Conservation (phyloP, 148 eudicot genomes). For the Dianthus caryophyllus region DNA sequence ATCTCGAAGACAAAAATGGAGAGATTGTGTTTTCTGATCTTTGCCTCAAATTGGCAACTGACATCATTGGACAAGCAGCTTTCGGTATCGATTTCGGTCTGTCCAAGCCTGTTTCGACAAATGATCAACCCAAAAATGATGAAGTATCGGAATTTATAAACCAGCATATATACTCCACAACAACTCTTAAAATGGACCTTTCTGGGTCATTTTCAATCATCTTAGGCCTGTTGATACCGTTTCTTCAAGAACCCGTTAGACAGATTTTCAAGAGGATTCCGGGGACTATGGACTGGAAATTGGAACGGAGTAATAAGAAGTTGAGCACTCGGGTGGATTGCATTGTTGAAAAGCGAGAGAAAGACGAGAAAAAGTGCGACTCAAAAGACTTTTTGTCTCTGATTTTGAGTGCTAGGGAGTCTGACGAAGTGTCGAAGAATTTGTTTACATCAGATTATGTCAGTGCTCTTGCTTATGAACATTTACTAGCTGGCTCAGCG, state of each 20-base stretch:
- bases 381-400: conserved; percentile 81
- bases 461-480: conserved; percentile 82
- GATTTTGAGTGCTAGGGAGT: conserved; percentile 59
- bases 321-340: conserved; percentile 47
- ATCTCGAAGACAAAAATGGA: conserved; percentile 21
- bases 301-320: conserved; percentile 51
- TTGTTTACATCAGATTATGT: conserved; percentile 68
- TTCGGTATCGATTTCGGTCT: conserved; percentile 87
- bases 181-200: conserved; percentile 83
- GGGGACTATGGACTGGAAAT: conserved; percentile 72
- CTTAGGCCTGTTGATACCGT: conserved; percentile 65
- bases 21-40: conserved; percentile 57
- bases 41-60: conserved; percentile 74
- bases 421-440: conserved; percentile 34
- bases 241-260: conserved; percentile 75
- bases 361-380: conserved; percentile 32
- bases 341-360: conserved; percentile 49
- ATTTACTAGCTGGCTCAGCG: conserved; percentile 77
- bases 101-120: conserved; percentile 40
- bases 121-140: conserved; percentile 17
- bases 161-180: conserved; percentile 82
- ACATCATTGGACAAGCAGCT: conserved; percentile 80
- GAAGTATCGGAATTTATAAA: conserved; percentile 60
- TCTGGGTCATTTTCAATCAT: conserved; percentile 81
- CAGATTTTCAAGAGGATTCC: conserved; percentile 73